phyloP scores from a whole-genome alignment of 495 filamentous ascomycete genomes.

The Aspergillus sclerotioniger region DNA sequence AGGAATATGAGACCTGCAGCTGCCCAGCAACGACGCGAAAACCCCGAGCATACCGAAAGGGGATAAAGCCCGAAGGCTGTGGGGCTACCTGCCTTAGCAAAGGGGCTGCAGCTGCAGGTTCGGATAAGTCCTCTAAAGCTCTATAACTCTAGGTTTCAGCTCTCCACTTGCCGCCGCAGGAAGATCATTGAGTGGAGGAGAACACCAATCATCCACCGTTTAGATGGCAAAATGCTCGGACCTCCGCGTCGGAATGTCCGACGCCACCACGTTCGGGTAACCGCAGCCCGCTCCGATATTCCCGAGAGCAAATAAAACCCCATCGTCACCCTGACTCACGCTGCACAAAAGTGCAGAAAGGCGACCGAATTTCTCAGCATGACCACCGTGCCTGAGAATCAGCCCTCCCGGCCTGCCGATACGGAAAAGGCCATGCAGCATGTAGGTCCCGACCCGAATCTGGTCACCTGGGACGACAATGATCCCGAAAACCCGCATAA shows the following conservation, averaged over 20 bases:
- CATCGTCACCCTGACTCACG: background rate
- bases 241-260: background rate
- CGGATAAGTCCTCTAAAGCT: too few species aligned
- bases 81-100: too few species aligned
- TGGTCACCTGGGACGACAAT: background rate
- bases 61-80: too few species aligned
- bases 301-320: background rate
- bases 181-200: too few species aligned
- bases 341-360: background rate
- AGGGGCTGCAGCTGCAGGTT: too few species aligned
- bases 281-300: background rate
- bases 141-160: too few species aligned
- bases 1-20: too few species aligned
- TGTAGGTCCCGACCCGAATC: background rate
- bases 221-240: background rate
- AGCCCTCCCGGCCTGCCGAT: background rate
- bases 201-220: too few species aligned
- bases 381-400: background rate
- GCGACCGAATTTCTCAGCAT: background rate
- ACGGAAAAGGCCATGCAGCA: background rate
- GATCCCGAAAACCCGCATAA: constrained; percentile 42
- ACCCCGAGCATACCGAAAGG: too few species aligned
- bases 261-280: background rate
- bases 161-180: too few species aligned
- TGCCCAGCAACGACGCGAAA: too few species aligned